These are phyloP conservation scores for Chlamydomonas sp. DNA, from an alignment of 139 green algal species.

Conservation along the genomic window DNA sequence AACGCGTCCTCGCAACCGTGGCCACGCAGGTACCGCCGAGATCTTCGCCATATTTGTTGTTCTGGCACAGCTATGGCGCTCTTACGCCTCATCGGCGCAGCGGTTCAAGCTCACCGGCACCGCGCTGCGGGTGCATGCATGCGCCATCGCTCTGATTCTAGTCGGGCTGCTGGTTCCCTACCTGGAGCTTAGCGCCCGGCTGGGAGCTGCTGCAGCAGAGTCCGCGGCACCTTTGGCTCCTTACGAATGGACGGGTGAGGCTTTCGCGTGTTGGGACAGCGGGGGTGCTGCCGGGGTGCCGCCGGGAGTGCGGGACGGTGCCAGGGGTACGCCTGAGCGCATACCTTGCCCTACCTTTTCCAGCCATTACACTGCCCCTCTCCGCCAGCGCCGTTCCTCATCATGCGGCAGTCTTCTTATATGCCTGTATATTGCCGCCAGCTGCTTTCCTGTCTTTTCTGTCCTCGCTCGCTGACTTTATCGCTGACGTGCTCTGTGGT, in stretches of 20 bases:
- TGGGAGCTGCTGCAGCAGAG: background rate
- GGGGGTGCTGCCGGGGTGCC: background rate
- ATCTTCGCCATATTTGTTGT: background rate
- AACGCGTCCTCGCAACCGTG: background rate
- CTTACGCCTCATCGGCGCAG: background rate
- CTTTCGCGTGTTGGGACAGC: background rate
- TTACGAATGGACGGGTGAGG: slow-evolving; percentile 7
- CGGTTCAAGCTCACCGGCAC: background rate
- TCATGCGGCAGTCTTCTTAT: no score
- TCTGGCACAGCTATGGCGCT: background rate
- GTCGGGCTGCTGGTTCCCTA: background rate
- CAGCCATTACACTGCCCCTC: no score
- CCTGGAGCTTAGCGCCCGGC: background rate
- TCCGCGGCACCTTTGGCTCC: background rate
- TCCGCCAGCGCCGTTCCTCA: no score
- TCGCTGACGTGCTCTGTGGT: no score
- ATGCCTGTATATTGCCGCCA: no score
- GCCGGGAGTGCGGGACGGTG: background rate
- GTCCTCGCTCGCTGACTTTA: no score
- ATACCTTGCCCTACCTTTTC: no score
- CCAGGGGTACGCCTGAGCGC: background rate
- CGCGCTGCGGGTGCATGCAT: background rate
- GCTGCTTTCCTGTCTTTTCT: no score
- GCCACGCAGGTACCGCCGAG: background rate
- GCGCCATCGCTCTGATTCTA: background rate